Percentiles rank a stretch among this genome's conserved stretches.
phyloP scores from a whole-genome alignment of 345 rosid genomes.

The Lumnitzera racemosa region DNA sequence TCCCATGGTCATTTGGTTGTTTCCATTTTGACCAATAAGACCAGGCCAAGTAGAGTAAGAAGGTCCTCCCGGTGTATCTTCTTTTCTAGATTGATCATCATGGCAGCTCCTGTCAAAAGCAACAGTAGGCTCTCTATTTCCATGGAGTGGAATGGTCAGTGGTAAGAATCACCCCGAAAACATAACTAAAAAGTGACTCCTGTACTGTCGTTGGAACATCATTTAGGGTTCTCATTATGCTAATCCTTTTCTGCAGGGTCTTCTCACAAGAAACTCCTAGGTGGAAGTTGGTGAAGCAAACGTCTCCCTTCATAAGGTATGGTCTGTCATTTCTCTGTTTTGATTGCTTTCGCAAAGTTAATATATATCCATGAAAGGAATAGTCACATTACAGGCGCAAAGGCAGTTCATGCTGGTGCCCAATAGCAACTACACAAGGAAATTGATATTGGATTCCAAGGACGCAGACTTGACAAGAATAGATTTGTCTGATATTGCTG shows the following conservation, averaged over 20 bases:
- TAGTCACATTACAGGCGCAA: neutral
- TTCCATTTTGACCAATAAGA: too few species aligned
- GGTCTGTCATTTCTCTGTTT: neutral
- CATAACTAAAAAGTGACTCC: neutral
- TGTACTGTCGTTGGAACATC: neutral
- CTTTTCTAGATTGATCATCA: constrained; percentile 4
- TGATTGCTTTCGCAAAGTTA: neutral
- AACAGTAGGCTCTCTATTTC: constrained; percentile 37
- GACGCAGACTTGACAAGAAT: constrained; percentile 53
- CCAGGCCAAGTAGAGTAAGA: too few species aligned
- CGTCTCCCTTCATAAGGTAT: constrained; percentile 86
- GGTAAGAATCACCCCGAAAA: constrained; percentile 27
- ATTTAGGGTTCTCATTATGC: neutral
- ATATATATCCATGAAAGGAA: neutral
- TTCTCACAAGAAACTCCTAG: constrained; percentile 80
- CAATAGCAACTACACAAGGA: constrained; percentile 84
- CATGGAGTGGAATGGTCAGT: constrained; percentile 85
- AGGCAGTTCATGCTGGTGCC: constrained; percentile 82
- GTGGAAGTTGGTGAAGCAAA: constrained; percentile 72
- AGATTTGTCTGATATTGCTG: constrained; percentile 64
- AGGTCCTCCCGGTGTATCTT: neutral
- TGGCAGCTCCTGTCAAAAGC: constrained; percentile 34
- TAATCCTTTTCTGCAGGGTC: constrained; percentile 42
- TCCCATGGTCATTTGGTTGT: too few species aligned
- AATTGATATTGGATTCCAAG: constrained; percentile 60